These are phyloP conservation scores for Cairneyella variabilis DNA, from an alignment of 495 filamentous ascomycete species.

Conservation along the genomic window DNA sequence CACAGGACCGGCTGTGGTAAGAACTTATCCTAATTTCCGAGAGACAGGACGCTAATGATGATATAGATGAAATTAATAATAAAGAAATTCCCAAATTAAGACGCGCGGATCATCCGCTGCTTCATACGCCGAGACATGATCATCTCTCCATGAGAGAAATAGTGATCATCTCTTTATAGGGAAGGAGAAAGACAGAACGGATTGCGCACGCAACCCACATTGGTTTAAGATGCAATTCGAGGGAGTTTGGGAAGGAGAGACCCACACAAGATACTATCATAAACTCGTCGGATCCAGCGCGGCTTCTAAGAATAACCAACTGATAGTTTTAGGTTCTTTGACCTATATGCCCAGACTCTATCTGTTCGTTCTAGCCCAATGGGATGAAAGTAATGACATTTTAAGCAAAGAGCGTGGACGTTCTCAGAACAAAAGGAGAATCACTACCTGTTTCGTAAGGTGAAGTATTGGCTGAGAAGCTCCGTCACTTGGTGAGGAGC, in stretches of 20 bases:
- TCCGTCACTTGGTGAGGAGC: too few relatives aligned
- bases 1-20: not conserved
- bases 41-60: not conserved
- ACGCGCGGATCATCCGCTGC: not conserved
- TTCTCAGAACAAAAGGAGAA: not conserved
- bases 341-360: not conserved
- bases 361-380: not conserved
- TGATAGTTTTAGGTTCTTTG: not conserved
- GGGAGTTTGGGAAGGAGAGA: not conserved
- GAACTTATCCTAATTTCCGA: not conserved
- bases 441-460: constrained; percentile 1
- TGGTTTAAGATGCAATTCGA: not conserved
- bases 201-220: not conserved
- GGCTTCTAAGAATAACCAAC: not conserved
- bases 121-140: not conserved
- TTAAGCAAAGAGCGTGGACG: not conserved
- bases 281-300: not conserved
- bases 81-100: not conserved
- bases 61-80: not conserved
- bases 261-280: not conserved
- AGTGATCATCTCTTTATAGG: not conserved
- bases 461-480: too few relatives aligned
- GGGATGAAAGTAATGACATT: constrained; percentile 4
- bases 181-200: too few relatives aligned
- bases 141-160: not conserved